A percentile compares a stretch with the other conserved stretches of the same genome.
phyloP scores from a whole-genome alignment of 768 basidiomycete species.

The Pilatotrama ljubarskyi region DNA sequence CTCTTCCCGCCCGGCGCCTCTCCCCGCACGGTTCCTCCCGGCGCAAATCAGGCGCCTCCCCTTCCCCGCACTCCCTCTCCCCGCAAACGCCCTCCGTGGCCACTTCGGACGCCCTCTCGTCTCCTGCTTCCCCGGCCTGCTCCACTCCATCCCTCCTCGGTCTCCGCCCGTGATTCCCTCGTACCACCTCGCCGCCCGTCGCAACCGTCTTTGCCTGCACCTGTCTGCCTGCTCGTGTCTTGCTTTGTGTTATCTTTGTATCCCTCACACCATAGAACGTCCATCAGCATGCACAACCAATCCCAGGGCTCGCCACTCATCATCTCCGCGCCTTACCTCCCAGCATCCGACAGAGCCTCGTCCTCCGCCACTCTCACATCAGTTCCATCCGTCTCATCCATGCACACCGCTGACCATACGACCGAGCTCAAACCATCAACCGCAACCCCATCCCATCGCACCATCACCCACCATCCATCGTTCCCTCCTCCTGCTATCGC shows the following conservation, averaged over 20 bases:
- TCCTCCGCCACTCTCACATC: not conserved
- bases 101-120: slow-evolving; percentile 6
- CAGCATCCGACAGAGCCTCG: slow-evolving; percentile 2
- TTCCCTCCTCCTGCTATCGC: slow-evolving; percentile 6
- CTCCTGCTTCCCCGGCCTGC: not conserved
- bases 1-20: slow-evolving; percentile 5
- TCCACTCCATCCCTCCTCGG: not conserved
- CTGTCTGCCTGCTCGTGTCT: not conserved
- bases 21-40: not conserved
- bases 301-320: not conserved
- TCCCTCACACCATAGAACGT: not conserved
- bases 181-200: not conserved
- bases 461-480: slow-evolving; percentile 6
- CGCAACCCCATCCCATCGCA: slow-evolving; percentile 12
- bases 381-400: slow-evolving; percentile 13
- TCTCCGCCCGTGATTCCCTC: slow-evolving; percentile 3
- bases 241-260: not conserved
- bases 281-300: slow-evolving; percentile 1
- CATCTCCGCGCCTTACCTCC: not conserved
- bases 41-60: slow-evolving; percentile 3
- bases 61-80: slow-evolving; percentile 17
- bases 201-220: not conserved
- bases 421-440: not conserved
- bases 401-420: not conserved
- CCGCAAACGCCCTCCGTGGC: slow-evolving; percentile 15